Percentiles rank a stretch among this genome's conserved stretches.
These are phyloP conservation scores for Fusarium pininemorale DNA, from an alignment of 2,329 filamentous ascomycete species.

Conservation along the genomic window DNA sequence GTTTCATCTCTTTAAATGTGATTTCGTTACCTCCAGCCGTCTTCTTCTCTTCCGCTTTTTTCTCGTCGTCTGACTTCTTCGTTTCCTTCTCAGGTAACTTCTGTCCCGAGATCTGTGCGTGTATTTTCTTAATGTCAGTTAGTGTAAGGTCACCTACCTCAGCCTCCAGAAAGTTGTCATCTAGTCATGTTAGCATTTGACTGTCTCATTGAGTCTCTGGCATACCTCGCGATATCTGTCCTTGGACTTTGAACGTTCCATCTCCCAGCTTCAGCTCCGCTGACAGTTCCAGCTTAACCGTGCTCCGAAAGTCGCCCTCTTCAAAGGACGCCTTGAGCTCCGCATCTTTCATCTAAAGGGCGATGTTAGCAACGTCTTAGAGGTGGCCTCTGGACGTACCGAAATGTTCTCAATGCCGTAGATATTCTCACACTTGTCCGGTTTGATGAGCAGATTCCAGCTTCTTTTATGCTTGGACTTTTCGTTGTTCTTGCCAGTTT, in stretches of 20 bases:
- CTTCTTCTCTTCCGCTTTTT: neutral
- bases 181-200: neutral
- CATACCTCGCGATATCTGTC: neutral
- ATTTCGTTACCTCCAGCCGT: neutral
- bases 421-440: neutral
- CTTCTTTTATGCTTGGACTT: neutral
- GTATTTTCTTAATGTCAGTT: neutral
- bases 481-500: rapidly evolving
- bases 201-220: rapidly evolving
- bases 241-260: neutral
- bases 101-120: neutral
- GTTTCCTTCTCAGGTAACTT: rapidly evolving
- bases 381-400: neutral
- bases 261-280: neutral
- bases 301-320: neutral
- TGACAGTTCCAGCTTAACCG: neutral
- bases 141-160: neutral
- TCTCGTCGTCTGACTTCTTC: neutral
- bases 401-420: neutral
- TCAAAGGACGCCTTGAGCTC: neutral
- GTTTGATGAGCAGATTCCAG: neutral
- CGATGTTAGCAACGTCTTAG: neutral
- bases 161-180: neutral
- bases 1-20: neutral
- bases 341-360: rapidly evolving